Percentiles rank a stretch among this genome's conserved stretches.
These are phyloP conservation scores for Ormosia emarginata DNA, from an alignment of 306 rosid genomes.

Conservation along the genomic window DNA sequence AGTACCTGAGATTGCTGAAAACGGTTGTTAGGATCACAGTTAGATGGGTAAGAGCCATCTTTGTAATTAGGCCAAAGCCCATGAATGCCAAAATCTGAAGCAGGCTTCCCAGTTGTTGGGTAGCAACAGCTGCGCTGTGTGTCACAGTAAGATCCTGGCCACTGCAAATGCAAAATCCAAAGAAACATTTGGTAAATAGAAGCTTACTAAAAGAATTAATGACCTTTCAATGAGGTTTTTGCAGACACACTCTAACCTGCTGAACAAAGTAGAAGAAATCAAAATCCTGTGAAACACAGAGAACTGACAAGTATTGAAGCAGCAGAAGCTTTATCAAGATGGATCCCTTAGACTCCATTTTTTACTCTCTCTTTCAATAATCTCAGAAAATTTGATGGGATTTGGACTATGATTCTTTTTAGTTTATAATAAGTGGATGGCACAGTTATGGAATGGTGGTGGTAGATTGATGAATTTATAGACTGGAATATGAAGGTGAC, in stretches of 20 bases:
- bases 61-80: constrained; percentile 55
- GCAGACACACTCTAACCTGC: constrained; percentile 26
- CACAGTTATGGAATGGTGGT: not conserved
- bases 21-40: constrained; percentile 41
- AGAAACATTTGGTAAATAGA: not conserved
- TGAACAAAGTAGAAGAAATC: constrained; percentile 67
- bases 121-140: constrained; percentile 45
- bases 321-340: constrained; percentile 34
- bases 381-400: not conserved
- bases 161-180: constrained; percentile 13
- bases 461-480: constrained; percentile 17
- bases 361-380: not conserved
- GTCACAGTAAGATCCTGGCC: constrained; percentile 63
- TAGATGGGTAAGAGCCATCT: constrained; percentile 43
- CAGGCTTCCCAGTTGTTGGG: constrained; percentile 52
- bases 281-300: constrained; percentile 38
- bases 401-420: not conserved
- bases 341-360: constrained; percentile 8
- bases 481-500: not conserved
- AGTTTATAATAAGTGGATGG: not conserved
- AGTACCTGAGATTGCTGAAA: constrained; percentile 46
- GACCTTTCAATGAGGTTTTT: too few relatives aligned
- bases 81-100: constrained; percentile 52
- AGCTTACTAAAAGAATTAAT: not conserved
- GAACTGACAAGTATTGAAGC: constrained; percentile 32